These are phyloP conservation scores for Pythium myriotylum DNA, from an alignment of 352 stramenopile species.

Conservation along the genomic window DNA sequence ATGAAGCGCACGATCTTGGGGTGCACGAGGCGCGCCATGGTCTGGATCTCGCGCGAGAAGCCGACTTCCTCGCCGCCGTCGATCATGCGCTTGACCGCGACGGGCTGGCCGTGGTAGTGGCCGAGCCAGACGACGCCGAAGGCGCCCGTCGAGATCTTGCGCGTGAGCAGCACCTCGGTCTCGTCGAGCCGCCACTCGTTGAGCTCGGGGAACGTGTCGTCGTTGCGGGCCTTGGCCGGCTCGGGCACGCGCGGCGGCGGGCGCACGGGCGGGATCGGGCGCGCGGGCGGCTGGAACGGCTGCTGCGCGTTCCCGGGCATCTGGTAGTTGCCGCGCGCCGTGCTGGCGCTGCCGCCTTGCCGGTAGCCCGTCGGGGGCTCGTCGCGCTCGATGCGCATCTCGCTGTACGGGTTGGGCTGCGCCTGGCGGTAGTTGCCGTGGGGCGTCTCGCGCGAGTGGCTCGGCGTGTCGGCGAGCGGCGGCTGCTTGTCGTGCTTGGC, in stretches of 20 bases:
- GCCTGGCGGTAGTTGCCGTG: conserved; percentile 15
- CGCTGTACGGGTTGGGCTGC: conserved; percentile 19
- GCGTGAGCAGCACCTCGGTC: conserved; percentile 80
- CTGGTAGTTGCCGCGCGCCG: neutral
- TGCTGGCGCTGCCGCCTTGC: conserved; percentile 38
- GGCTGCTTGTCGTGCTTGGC: conserved; percentile 14
- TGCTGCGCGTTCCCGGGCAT: neutral
- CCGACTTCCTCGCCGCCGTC: conserved; percentile 77
- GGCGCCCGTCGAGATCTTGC: conserved; percentile 80
- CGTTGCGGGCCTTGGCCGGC: conserved; percentile 35
- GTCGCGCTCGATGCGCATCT: conserved; percentile 19
- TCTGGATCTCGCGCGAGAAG: conserved; percentile 83
- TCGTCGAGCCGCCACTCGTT: conserved; percentile 77
- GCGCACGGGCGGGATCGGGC: conserved; percentile 11
- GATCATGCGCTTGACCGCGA: conserved; percentile 89
- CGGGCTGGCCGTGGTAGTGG: conserved; percentile 85
- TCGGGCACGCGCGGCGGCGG: neutral
- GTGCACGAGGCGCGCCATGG: conserved; percentile 79
- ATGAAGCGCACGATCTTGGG: conserved; percentile 88
- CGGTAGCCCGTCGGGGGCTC: conserved; percentile 35
- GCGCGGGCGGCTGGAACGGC: neutral
- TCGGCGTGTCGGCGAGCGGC: conserved; percentile 5
- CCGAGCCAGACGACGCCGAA: conserved; percentile 86
- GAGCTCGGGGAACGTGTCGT: conserved; percentile 75
- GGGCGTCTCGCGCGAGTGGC: conserved; percentile 12